phyloP scores from a whole-genome alignment of 352 stramenopile species.

The Phytopythium ostracodes region DNA sequence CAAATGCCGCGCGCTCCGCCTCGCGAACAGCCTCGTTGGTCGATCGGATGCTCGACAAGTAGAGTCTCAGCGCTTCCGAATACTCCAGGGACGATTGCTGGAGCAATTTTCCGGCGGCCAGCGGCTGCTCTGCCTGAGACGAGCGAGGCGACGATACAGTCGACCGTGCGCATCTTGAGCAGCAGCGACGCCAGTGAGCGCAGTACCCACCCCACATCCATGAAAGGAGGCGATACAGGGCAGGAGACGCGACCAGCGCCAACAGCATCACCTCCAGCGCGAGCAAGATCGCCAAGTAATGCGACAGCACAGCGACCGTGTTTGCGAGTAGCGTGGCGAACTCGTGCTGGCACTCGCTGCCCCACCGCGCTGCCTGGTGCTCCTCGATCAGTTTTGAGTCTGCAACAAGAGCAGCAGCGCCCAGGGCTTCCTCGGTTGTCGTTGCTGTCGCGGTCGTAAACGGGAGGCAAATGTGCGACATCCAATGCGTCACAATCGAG shows the following conservation, averaged over 20 bases:
- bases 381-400: neutral
- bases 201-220: constrained; percentile 8
- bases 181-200: neutral
- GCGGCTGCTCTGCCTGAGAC: neutral
- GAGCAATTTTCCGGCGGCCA: neutral
- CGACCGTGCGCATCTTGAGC: neutral
- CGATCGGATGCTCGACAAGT: constrained; percentile 13
- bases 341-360: constrained; percentile 19
- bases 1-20: constrained; percentile 14
- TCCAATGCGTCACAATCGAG: constrained; percentile 20
- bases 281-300: constrained; percentile 18
- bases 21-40: constrained; percentile 6
- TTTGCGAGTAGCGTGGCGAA: constrained; percentile 16
- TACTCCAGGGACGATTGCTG: constrained; percentile 14
- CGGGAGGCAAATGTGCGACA: constrained; percentile 30
- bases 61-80: constrained; percentile 11
- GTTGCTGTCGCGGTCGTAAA: neutral
- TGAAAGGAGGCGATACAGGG: constrained; percentile 6
- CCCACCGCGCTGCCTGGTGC: constrained; percentile 6
- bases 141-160: neutral
- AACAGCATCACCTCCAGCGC: constrained; percentile 19
- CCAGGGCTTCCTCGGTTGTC: neutral
- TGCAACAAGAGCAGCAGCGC: neutral
- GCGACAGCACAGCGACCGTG: constrained; percentile 11
- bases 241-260: constrained; percentile 14